Percentiles rank a stretch among this genome's conserved stretches.
These are phyloP conservation scores for Xanthoparmelia taractica DNA, from an alignment of 495 filamentous ascomycete species.

Conservation along the genomic window DNA sequence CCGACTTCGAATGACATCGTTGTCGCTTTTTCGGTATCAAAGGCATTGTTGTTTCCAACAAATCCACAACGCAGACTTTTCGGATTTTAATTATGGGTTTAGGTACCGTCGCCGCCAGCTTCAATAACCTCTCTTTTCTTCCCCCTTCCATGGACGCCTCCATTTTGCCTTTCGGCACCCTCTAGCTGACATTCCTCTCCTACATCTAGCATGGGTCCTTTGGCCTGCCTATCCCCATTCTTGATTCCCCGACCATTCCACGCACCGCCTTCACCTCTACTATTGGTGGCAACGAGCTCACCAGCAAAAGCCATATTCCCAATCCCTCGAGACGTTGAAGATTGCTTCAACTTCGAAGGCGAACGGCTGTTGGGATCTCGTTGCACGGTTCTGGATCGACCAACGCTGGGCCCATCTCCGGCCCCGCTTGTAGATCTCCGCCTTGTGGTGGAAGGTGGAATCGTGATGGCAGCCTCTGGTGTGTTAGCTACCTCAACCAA, in stretches of 20 bases:
- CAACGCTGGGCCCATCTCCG: constrained; percentile 5
- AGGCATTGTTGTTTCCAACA: neutral
- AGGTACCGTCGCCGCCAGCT: constrained; percentile 22
- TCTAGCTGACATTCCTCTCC: constrained; percentile 44
- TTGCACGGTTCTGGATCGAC: constrained; percentile 21
- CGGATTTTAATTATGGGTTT: neutral
- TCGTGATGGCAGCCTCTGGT: constrained; percentile 42
- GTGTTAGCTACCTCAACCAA: constrained; percentile 62
- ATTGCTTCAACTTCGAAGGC: constrained; percentile 27
- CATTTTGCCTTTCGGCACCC: constrained; percentile 26
- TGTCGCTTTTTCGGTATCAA: too few species aligned
- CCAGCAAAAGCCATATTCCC: constrained; percentile 20
- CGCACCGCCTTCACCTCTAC: constrained; percentile 26
- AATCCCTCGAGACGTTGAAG: constrained; percentile 21
- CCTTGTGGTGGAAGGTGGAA: constrained; percentile 36
- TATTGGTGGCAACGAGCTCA: constrained; percentile 27
- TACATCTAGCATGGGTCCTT: constrained; percentile 51
- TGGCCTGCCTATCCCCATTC: constrained; percentile 44
- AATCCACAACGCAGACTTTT: neutral
- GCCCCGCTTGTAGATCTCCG: constrained; percentile 34
- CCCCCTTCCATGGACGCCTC: constrained; percentile 26
- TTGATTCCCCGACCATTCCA: constrained; percentile 45
- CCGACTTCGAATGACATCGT: too few species aligned
- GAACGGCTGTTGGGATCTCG: constrained; percentile 33
- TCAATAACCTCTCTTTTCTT: constrained; percentile 28